Base-by-base conservation (phyloP, 129 eudicot genomes). In the Artemisia tridentata region DNA sequence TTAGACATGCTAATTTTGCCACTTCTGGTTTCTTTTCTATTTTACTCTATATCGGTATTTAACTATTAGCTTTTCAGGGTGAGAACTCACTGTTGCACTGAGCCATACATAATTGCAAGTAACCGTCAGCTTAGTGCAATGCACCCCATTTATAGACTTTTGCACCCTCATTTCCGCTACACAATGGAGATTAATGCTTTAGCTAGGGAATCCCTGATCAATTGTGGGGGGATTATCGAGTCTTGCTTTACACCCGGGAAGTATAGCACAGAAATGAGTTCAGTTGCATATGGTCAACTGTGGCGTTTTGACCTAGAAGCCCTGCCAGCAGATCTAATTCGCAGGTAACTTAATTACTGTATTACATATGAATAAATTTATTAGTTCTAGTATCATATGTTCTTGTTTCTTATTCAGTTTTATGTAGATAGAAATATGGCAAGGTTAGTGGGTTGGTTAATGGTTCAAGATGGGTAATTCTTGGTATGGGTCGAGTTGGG, bases 61-160 rank as follows among this genome's bases (percentile, higher is more conserved):
- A 34, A 34, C 41, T 6, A 34, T 48, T 31, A 1, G 5, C 3
- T 11, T 74, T 80, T 61, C 80, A 80, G 84, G 76, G 34, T 80
- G 16, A 74, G 84, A 46, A 74, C 84, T 11, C 84, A 80, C 38
- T 61, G 84, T 63, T 51, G 15, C 4, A 75, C 66, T 0, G 84
- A 80, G 48, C 84, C 84, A 12, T 80, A 74, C 65, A 70, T 80
- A 53, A n/a, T 80, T n/a, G 84, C 84, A 2, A 62, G 72, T 45
- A 45, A 74, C 2, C 76, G 84, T 2, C 80, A 74, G n/a, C 82
- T 78, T 6, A 78, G 82, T 17, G 46, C 67, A 45, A 58, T 81
- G 85, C 81, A 72, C 19, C 79, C 78, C 7, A 68, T 72, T 8
- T 27, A 45, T 9, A 55, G 84, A 54, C 74, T 80, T 5, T 17